Conservation (phyloP, 176 grass and related monocot genomes). For the Oryza punctata region DNA sequence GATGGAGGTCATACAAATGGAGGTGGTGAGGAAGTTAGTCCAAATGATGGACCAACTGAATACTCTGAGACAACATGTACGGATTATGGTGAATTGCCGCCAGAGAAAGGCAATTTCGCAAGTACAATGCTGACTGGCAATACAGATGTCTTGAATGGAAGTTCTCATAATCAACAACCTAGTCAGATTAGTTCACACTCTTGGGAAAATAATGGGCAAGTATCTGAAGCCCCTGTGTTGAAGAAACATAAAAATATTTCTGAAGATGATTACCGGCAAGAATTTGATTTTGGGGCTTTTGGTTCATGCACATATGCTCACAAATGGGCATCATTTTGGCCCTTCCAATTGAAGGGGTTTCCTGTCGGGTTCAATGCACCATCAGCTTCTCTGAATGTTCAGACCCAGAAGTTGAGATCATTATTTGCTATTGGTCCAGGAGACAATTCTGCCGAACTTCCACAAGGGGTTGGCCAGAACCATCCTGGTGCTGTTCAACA, state of each 20-base stretch:
- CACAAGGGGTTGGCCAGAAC: constrained; percentile 59
- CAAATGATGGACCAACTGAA: constrained; percentile 9
- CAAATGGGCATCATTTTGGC: constrained; percentile 57
- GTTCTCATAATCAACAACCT: constrained; percentile 37
- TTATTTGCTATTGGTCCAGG: constrained; percentile 62
- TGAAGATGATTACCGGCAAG: constrained; percentile 28
- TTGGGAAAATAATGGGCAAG: constrained; percentile 2
- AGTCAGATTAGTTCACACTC: constrained; percentile 21
- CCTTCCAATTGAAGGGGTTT: constrained; percentile 46
- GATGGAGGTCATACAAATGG: constrained; percentile 45
- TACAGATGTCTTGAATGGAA: constrained; percentile 22
- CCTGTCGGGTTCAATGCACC: constrained; percentile 32
- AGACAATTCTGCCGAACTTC: constrained; percentile 64
- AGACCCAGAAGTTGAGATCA: constrained; percentile 67
- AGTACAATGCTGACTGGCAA: constrained; percentile 13
- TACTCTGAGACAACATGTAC: not conserved
- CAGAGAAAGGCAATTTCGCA: constrained; percentile 27
- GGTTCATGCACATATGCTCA: constrained; percentile 65
- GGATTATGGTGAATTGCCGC: constrained; percentile 13
- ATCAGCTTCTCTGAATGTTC: constrained; percentile 51
- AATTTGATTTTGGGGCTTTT: constrained; percentile 46
- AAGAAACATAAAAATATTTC: constrained; percentile 18
- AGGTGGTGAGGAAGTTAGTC: constrained; percentile 8
- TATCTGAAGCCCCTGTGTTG: not conserved
- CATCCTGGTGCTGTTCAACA: constrained; percentile 56